A percentile compares a stretch with the other conserved stretches of the same genome.
phyloP scores from a whole-genome alignment of 805 yeast genomes.

The Candida nemodendra region DNA sequence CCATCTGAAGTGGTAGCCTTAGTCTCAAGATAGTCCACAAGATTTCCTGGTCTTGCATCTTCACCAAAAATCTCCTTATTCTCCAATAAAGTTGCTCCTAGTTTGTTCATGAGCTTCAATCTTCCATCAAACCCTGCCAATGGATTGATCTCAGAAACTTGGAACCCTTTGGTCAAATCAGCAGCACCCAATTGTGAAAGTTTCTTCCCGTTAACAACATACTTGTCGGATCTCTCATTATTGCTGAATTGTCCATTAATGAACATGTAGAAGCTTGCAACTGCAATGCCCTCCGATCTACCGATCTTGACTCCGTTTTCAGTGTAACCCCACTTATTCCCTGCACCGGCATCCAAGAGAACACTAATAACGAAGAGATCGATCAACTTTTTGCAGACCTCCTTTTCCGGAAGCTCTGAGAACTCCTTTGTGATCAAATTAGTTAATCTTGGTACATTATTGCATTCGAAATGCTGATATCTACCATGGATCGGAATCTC shows the following conservation, averaged over 20 bases:
- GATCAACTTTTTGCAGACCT: conserved; percentile 51
- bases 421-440: conserved; percentile 38
- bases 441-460: conserved; percentile 45
- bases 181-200: conserved; percentile 36
- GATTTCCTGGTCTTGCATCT: conserved; percentile 43
- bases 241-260: conserved; percentile 42
- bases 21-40: conserved; percentile 46
- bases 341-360: conserved; percentile 68
- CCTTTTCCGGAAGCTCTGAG: conserved; percentile 33
- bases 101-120: conserved; percentile 40
- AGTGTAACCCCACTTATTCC: conserved; percentile 51
- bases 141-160: conserved; percentile 46
- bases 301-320: conserved; percentile 38
- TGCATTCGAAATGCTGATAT: conserved; percentile 63
- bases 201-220: conserved; percentile 44
- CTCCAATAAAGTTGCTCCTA: conserved; percentile 46
- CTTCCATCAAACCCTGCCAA: conserved; percentile 58
- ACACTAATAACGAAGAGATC: conserved; percentile 63
- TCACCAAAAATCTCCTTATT: conserved; percentile 41
- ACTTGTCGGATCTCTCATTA: conserved; percentile 31
- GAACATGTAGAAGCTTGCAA: conserved; percentile 58
- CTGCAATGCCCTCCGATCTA: conserved; percentile 65
- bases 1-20: conserved; percentile 20
- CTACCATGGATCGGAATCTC: conserved; percentile 66
- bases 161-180: conserved; percentile 43